phyloP scores from a whole-genome alignment of 73 alveolate genomes.

The Symbiodinium pilosum region DNA sequence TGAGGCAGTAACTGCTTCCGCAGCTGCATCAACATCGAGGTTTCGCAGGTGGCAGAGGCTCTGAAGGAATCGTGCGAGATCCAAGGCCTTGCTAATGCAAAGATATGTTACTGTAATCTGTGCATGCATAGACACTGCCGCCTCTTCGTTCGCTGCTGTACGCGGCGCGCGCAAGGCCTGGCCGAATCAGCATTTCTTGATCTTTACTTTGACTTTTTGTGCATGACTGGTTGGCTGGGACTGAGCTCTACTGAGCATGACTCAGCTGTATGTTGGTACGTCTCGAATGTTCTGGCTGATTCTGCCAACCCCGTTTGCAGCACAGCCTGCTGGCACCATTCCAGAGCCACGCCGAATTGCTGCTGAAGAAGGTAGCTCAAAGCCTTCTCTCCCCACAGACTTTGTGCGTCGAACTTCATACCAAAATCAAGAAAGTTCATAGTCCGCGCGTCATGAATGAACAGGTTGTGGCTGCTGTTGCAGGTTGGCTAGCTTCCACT shows the following conservation, averaged over 20 bases:
- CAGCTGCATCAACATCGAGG: slow-evolving; percentile 34
- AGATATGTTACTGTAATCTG: background rate
- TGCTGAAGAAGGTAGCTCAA: slow-evolving; percentile 26
- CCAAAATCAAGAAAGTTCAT: too few species aligned
- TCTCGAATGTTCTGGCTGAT: too few species aligned
- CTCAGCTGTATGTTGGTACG: too few species aligned
- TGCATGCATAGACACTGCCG: background rate
- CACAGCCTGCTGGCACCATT: slow-evolving; percentile 44
- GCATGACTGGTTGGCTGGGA: too few species aligned
- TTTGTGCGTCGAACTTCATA: background rate
- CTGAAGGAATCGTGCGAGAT: slow-evolving; percentile 35
- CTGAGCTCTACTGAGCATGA: too few species aligned
- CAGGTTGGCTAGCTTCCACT: too few species aligned
- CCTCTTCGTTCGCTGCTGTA: background rate
- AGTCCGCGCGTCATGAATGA: too few species aligned
- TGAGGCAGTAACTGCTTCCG: slow-evolving; percentile 8
- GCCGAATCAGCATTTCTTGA: background rate
- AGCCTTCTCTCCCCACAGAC: too few species aligned
- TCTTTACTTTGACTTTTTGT: too few species aligned
- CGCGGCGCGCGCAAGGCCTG: background rate
- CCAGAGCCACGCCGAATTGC: slow-evolving; percentile 13
- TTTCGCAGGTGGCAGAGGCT: slow-evolving; percentile 43
- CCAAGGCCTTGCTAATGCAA: slow-evolving; percentile 8
- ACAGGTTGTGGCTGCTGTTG: too few species aligned
- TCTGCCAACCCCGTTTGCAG: background rate